Evolutionary conservation across 345 rosid genomes (phyloP), one percentile per base, ranked within the genome.

Genomic region (Euphorbia tirucalli): DNA sequence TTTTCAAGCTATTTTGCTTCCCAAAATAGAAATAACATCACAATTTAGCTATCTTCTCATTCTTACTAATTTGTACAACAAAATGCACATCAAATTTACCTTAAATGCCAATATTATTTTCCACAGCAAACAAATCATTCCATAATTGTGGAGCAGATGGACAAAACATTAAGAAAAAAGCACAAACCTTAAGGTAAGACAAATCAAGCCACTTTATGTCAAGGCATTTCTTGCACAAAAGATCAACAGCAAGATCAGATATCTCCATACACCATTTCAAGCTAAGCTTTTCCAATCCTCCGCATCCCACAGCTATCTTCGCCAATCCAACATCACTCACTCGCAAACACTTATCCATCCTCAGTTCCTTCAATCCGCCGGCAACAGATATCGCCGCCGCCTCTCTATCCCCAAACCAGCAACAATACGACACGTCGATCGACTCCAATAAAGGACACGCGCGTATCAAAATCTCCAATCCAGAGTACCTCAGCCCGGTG

Each of bases 251-350:
- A 15, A 92, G 71, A 82, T 92, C 95, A 41, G 89, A 80, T 63
- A 92, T 89, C 90, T 94, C 91, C 91, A 92, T 77, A 71, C 98
- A 94, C 98, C 98, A 94, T 72, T 89, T 94, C 88, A 94, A 80
- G 80, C 98, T 90, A 69, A 92, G 64, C 78, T 75, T 89, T 77
- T 88, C 91, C 71, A 94, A 75, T 39, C 79, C 85, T 62, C 61
- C 67, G 67, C 97, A 90, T 28, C 90, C 84, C 19, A 92, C 78
- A 19, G 87, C 97, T 50, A 92, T 89, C 86, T 83, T 89, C 15
- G 91, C 97, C 69, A 94, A 73, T 74, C 98, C 98, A 71, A 94
- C 93, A 79, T 94, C 98, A 70, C 79, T 90, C 59, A 94, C 69
- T 50, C 72, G 80, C 81, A 94, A 81, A 69, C 97, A 92, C 80